Conservation (phyloP, 2,329 filamentous ascomycete genomes). For the Epicoccum sorghinum region DNA sequence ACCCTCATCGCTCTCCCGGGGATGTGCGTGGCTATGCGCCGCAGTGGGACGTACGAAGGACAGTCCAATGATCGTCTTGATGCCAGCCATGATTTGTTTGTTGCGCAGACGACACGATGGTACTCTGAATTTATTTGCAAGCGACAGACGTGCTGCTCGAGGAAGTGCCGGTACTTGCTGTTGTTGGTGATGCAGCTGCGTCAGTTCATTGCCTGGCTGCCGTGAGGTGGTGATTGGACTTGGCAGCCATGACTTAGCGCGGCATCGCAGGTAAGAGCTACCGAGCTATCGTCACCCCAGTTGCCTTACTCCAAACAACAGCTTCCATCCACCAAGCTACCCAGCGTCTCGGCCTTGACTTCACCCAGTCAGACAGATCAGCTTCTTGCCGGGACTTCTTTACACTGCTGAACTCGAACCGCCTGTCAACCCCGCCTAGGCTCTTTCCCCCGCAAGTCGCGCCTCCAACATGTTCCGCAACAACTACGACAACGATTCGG, state of each 20-base stretch:
- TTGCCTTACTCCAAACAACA: slow-evolving; percentile 34
- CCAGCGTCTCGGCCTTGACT: background rate
- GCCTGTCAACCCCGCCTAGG: background rate
- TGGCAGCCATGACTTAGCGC: slow-evolving; percentile 23
- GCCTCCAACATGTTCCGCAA: slow-evolving; percentile 88
- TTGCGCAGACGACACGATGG: background rate
- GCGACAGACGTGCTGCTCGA: background rate
- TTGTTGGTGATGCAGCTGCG: slow-evolving; percentile 1
- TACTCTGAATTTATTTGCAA: background rate
- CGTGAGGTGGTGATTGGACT: slow-evolving; percentile 13
- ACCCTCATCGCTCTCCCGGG: background rate
- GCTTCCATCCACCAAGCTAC: slow-evolving; percentile 15
- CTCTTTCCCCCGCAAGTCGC: slow-evolving; percentile 13
- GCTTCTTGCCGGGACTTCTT: background rate
- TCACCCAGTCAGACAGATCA: background rate
- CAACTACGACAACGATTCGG: slow-evolving; percentile 99
- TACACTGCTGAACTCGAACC: background rate
- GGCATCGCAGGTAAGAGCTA: slow-evolving; percentile 24
- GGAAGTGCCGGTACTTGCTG: background rate
- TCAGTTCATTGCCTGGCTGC: background rate
- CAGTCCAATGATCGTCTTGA: slow-evolving; percentile 98
- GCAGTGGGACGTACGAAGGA: slow-evolving; percentile 74
- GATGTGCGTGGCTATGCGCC: slow-evolving; percentile 22
- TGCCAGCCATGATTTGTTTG: slow-evolving; percentile 70
- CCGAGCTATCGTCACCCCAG: slow-evolving; percentile 35